phyloP scores from a whole-genome alignment of 148 eudicot genomes.

The Rhododendron ovatum region DNA sequence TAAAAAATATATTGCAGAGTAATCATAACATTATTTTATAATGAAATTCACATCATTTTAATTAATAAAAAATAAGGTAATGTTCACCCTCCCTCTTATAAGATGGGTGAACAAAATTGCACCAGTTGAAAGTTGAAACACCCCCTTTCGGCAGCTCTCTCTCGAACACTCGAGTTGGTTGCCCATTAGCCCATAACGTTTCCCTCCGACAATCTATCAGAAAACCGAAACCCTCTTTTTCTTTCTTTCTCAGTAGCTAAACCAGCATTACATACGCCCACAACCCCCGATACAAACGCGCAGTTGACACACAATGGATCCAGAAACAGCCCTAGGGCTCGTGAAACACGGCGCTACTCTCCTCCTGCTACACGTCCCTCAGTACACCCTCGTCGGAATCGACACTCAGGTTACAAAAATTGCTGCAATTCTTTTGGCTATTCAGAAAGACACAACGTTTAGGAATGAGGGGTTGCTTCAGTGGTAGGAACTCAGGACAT shows the following conservation, averaged over 20 bases:
- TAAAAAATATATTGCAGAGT: too few relatives aligned
- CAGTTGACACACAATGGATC: slow-evolving; percentile 41
- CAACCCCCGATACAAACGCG: background rate
- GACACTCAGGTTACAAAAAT: slow-evolving; percentile 67
- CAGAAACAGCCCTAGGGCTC: slow-evolving; percentile 53
- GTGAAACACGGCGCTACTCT: slow-evolving; percentile 74
- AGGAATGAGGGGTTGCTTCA: too few relatives aligned
- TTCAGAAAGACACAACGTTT: background rate
- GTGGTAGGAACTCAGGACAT: too few relatives aligned
- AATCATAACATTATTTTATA: too few relatives aligned
- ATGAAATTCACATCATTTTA: too few relatives aligned
- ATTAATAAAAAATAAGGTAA: too few relatives aligned
- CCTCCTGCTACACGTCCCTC: slow-evolving; percentile 81
- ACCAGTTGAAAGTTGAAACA: too few relatives aligned
- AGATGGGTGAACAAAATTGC: too few relatives aligned
- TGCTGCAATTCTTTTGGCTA: background rate
- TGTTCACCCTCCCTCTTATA: too few relatives aligned
- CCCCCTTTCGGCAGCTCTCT: background rate
- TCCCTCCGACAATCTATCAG: background rate
- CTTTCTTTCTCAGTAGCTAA: background rate
- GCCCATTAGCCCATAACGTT: background rate
- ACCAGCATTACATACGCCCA: background rate
- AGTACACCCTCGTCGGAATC: slow-evolving; percentile 67
- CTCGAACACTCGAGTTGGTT: background rate
- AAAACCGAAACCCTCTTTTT: background rate